phyloP scores from a whole-genome alignment of 768 basidiomycete species.

The Trametes villosa region DNA sequence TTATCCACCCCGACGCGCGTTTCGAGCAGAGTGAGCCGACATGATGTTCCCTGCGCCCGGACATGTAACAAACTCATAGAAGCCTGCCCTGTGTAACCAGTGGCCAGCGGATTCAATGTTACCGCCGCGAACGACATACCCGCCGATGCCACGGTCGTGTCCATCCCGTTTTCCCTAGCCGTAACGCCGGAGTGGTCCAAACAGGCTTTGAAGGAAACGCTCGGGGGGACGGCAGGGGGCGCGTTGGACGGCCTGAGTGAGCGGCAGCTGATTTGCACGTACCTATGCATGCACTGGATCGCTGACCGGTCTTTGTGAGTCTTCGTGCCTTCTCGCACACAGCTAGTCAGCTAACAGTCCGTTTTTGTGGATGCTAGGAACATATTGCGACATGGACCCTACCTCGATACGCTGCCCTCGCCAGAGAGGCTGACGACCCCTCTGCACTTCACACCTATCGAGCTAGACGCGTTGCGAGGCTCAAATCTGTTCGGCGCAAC shows the following conservation, averaged over 20 bases:
- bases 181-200: conserved; percentile 59
- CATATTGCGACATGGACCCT: conserved; percentile 54
- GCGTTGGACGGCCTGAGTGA: conserved; percentile 53
- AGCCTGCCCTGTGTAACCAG: conserved; percentile 10
- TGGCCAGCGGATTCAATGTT: conserved; percentile 49
- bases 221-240: conserved; percentile 32
- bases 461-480: conserved; percentile 70
- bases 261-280: conserved; percentile 69
- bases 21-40: conserved; percentile 51
- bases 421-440: conserved; percentile 65
- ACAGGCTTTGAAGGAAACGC: conserved; percentile 46
- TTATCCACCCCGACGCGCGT: conserved; percentile 50
- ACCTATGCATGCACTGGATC: conserved; percentile 69
- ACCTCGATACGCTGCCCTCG: conserved; percentile 69
- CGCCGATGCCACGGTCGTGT: conserved; percentile 58
- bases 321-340: conserved; percentile 1
- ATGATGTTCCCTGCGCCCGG: not conserved
- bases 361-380: not conserved
- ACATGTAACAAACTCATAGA: conserved; percentile 6
- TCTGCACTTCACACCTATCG: conserved; percentile 66
- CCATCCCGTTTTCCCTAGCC: conserved; percentile 68
- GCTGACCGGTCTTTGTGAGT: conserved; percentile 39
- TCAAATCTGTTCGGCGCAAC: conserved; percentile 85
- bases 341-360: not conserved
- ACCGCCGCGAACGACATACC: conserved; percentile 53